These are phyloP conservation scores for Vigna radiata DNA, from an alignment of 306 rosid species.

Conservation along the genomic window DNA sequence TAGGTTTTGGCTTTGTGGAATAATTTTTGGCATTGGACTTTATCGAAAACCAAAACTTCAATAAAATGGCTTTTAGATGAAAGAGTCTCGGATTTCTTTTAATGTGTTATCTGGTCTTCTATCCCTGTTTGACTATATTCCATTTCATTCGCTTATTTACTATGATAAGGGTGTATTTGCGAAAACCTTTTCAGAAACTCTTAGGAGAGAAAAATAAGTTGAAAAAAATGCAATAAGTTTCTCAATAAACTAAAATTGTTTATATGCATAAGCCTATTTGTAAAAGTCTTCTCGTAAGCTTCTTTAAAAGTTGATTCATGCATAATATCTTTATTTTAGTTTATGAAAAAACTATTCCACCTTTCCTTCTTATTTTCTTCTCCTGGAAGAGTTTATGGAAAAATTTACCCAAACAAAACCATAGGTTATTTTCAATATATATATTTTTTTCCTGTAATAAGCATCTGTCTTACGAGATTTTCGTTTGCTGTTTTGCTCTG, in stretches of 20 bases:
- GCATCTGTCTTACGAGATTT: not conserved
- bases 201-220: too few relatives aligned
- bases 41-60: not conserved
- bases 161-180: not conserved
- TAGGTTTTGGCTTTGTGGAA: not conserved
- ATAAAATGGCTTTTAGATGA: not conserved
- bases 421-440: not conserved
- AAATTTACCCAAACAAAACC: too few relatives aligned
- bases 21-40: not conserved
- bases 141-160: not conserved
- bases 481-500: not conserved
- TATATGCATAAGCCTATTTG: too few relatives aligned
- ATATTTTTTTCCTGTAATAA: not conserved
- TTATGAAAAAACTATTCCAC: too few relatives aligned
- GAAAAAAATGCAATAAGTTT: too few relatives aligned
- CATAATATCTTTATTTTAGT: too few relatives aligned
- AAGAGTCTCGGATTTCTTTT: not conserved
- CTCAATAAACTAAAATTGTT: too few relatives aligned
- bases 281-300: too few relatives aligned
- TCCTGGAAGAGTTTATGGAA: too few relatives aligned
- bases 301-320: too few relatives aligned
- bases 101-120: not conserved
- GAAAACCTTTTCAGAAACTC: too few relatives aligned
- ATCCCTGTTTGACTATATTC: not conserved
- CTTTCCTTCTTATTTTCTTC: too few relatives aligned